phyloP scores from a whole-genome alignment of 2,329 filamentous ascomycete species.

The Penicillium sp. region DNA sequence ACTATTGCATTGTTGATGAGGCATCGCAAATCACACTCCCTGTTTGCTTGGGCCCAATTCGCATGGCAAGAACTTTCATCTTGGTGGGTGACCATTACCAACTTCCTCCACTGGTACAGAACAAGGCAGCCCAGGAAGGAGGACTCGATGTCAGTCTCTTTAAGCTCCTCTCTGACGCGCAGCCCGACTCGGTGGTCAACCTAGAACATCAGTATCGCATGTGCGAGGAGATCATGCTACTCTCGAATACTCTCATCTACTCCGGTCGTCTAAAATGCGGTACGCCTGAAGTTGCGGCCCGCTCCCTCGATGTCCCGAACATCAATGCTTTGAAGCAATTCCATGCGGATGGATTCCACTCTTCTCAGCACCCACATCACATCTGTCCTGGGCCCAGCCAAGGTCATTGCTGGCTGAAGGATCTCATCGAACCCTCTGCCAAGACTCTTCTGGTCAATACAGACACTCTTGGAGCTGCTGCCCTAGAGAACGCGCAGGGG shows the following conservation, averaged over 20 bases:
- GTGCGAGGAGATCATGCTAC: conserved; percentile 93
- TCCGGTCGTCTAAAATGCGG: conserved; percentile 87
- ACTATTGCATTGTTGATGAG: conserved; percentile 98
- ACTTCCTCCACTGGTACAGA: conserved; percentile 88
- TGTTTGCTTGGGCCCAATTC: conserved; percentile 88
- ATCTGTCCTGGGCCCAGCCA: conserved; percentile 56
- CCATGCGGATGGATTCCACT: conserved; percentile 45
- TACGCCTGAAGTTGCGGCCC: conserved; percentile 68
- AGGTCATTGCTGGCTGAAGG: conserved; percentile 70
- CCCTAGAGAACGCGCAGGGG: conserved; percentile 66
- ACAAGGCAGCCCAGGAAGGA: conserved; percentile 79
- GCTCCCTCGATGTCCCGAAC: conserved; percentile 66
- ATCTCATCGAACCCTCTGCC: conserved; percentile 65
- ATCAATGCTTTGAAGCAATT: conserved; percentile 59
- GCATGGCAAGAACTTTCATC: conserved; percentile 89
- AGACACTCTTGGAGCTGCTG: conserved; percentile 64
- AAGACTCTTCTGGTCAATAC: conserved; percentile 90
- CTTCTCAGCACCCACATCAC: conserved; percentile 28
- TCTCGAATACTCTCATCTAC: conserved; percentile 93
- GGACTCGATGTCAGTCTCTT: conserved; percentile 92
- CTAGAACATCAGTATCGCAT: conserved; percentile 97
- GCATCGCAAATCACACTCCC: conserved; percentile 96
- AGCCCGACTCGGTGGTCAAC: conserved; percentile 83
- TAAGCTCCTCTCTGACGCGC: conserved; percentile 84
- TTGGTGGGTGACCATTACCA: conserved; percentile 97